These are phyloP conservation scores for Ramaria sp. DNA, from an alignment of 768 basidiomycete species.

Conservation along the genomic window DNA sequence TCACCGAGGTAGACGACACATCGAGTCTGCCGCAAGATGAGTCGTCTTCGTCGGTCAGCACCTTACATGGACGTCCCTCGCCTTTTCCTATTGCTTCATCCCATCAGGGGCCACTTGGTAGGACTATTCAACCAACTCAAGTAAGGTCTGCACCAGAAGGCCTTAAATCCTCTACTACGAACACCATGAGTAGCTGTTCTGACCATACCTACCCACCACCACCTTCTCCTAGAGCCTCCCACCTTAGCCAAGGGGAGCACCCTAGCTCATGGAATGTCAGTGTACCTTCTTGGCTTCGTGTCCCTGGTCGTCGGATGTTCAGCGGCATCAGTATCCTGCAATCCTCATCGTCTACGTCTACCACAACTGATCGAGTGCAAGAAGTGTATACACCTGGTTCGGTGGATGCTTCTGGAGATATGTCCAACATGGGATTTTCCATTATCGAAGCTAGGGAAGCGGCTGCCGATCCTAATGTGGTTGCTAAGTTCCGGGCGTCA, in stretches of 20 bases:
- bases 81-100: conserved; percentile 11
- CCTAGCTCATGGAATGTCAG: conserved; percentile 44
- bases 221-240: conserved; percentile 32
- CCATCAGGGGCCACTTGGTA: conserved; percentile 16
- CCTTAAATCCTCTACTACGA: background rate
- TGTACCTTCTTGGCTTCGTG: conserved; percentile 61
- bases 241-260: conserved; percentile 34
- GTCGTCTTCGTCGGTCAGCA: conserved; percentile 29
- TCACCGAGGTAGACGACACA: background rate
- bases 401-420: conserved; percentile 15
- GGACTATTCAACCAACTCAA: background rate
- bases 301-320: conserved; percentile 20
- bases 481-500: conserved; percentile 64
- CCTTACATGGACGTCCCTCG: conserved; percentile 7
- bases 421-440: conserved; percentile 61
- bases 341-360: conserved; percentile 22
- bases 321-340: conserved; percentile 24
- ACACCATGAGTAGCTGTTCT: conserved; percentile 5
- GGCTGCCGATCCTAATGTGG: conserved; percentile 46
- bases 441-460: conserved; percentile 67
- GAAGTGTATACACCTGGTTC: conserved; percentile 47
- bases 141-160: background rate
- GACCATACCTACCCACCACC: conserved; percentile 79
- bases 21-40: background rate
- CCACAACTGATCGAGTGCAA: conserved; percentile 31